These are phyloP conservation scores for Nevesoporus exiguus DNA, from an alignment of 768 basidiomycete genomes.

Conservation along the genomic window DNA sequence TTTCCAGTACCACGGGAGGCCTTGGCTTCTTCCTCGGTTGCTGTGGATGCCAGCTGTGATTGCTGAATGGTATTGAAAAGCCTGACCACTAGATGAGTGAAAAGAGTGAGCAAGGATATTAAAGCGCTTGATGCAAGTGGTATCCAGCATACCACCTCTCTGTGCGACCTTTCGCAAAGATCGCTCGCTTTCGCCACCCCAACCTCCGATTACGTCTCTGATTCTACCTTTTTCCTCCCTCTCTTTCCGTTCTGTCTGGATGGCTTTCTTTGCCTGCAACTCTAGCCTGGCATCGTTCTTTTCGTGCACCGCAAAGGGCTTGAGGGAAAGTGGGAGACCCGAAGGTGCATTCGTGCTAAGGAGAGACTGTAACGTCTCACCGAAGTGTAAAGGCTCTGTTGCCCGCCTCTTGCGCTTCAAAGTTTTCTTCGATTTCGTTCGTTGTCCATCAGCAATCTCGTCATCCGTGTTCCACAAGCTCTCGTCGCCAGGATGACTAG, in stretches of 20 bases:
- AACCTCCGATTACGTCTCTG: conserved; percentile 76
- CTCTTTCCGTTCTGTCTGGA: conserved; percentile 69
- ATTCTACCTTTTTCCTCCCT: conserved; percentile 68
- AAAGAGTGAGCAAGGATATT: background rate
- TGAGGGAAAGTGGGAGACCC: conserved; percentile 69
- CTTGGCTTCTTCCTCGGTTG: conserved; percentile 56
- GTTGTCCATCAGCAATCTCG: conserved; percentile 55
- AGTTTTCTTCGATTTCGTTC: conserved; percentile 72
- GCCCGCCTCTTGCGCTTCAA: conserved; percentile 81
- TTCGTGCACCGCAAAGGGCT: conserved; percentile 65
- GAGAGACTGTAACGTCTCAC: conserved; percentile 67
- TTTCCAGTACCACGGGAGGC: conserved; percentile 67
- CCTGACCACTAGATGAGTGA: conserved; percentile 59
- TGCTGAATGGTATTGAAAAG: conserved; percentile 86
- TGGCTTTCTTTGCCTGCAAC: conserved; percentile 62
- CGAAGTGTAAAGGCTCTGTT: conserved; percentile 70
- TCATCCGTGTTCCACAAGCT: conserved; percentile 53
- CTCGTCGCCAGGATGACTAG: conserved; percentile 16
- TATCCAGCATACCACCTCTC: conserved; percentile 59
- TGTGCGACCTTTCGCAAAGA: conserved; percentile 81
- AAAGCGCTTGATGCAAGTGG: background rate
- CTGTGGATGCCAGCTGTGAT: conserved; percentile 57
- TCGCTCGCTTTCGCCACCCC: conserved; percentile 82
- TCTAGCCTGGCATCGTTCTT: conserved; percentile 77
- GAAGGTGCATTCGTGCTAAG: conserved; percentile 71